Percentiles rank a stretch among this genome's conserved stretches.
phyloP scores from a whole-genome alignment of 495 filamentous ascomycete genomes.

The Annulohypoxylon maeteangense region DNA sequence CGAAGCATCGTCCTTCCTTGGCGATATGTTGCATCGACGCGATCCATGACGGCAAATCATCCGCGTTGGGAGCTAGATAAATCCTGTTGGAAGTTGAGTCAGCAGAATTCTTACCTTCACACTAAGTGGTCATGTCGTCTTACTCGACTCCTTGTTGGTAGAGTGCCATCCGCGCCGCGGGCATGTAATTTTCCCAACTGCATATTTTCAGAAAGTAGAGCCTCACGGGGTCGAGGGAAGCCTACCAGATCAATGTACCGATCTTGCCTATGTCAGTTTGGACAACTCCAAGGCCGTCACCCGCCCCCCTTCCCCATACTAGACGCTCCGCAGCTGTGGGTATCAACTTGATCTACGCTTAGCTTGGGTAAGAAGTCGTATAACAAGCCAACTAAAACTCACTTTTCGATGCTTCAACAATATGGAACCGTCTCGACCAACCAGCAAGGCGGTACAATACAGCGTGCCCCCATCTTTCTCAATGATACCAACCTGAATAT shows the following conservation, averaged over 20 bases:
- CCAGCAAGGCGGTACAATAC: slow-evolving; percentile 53
- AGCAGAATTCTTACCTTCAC: not conserved
- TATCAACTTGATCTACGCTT: slow-evolving; percentile 46
- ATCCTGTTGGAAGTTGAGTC: slow-evolving; percentile 42
- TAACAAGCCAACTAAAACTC: not conserved
- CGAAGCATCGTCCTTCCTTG: slow-evolving; percentile 57
- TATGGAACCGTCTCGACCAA: slow-evolving; percentile 50
- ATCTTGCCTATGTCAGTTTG: slow-evolving; percentile 55
- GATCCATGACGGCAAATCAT: slow-evolving; percentile 53
- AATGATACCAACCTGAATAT: slow-evolving; percentile 54
- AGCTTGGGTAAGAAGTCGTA: slow-evolving; percentile 3
- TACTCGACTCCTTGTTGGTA: slow-evolving; percentile 58
- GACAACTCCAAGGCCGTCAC: slow-evolving; percentile 54
- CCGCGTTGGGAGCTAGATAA: slow-evolving; percentile 55
- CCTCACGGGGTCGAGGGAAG: not conserved
- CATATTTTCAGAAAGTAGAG: slow-evolving; percentile 2
- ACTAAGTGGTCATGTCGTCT: slow-evolving; percentile 4
- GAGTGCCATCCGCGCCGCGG: slow-evolving; percentile 53
- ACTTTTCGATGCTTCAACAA: slow-evolving; percentile 55
- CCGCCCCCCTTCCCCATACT: slow-evolving; percentile 56
- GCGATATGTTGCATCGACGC: slow-evolving; percentile 59
- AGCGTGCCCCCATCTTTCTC: slow-evolving; percentile 57
- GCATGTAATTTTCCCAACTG: slow-evolving; percentile 61
- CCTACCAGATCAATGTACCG: slow-evolving; percentile 57
- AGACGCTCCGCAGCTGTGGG: slow-evolving; percentile 55